Evolutionary conservation across 1,284 basidiomycete species (phyloP), one percentile per base, ranked within the genome.

Genomic region (Ganoderma sinense): DNA sequence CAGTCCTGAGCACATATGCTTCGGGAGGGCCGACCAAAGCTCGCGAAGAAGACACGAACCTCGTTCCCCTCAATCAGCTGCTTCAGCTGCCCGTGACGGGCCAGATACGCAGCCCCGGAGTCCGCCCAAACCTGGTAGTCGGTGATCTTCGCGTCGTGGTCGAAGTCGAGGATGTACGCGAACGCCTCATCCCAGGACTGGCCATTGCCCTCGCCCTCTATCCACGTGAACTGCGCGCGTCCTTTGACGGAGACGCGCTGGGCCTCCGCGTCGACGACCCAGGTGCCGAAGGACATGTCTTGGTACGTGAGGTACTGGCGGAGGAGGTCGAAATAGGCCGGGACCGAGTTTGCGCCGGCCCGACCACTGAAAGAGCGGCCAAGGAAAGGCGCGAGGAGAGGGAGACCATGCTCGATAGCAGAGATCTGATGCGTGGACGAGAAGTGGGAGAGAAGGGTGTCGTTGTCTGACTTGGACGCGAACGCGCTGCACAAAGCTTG

Each of bases 91-190:
- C 90, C 89, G 51, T 78, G 81, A 41, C 86, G 83, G 7, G 89
- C 89, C 40, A 91, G 82, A 77, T 90, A 90, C 18, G 87, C 85
- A 10, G 89, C 86, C 11, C 89, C 90, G 5, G 89, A 87, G 77
- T 92, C 90, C 16, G 88, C 89, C 90, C 90, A 92, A 0, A 92
- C 84, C 75, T 91, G 86, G 81, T 89, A 91, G 60, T 84, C 80
- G 33, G 81, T 82, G 29, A 92, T 81, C 78, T 87, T 90, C 62
- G 78, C 75, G 45, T 85, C 82, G 29, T 87, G 82, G 69, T 91
- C 90, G 76, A 91, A 91, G 75, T 89, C 86, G 69, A 92, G 78
- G 23, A 86, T 82, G 75, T 91, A 91, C 10, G 82, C 80, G 75
- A 92, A 91, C n/a, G 81, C 83, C 80, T 91, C 91, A 40, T 88